These are phyloP conservation scores for Cordia subcordata DNA, from an alignment of 257 asterid species.

Conservation along the genomic window DNA sequence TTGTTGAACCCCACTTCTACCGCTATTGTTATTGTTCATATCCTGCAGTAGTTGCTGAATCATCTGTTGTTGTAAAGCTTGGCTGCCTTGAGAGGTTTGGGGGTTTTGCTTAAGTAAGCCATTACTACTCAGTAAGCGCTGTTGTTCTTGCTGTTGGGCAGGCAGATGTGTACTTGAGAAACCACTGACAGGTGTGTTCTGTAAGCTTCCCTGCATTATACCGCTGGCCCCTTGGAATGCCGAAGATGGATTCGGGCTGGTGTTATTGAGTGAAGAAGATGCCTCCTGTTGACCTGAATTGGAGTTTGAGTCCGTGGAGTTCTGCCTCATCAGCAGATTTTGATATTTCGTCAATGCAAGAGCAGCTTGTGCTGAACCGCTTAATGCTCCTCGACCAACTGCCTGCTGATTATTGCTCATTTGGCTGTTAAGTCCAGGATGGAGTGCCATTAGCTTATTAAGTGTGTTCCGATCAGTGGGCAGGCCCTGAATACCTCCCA, in stretches of 20 bases:
- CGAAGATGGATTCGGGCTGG: constrained; percentile 37
- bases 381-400: constrained; percentile 47
- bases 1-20: constrained; percentile 27
- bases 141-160: constrained; percentile 24
- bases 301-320: constrained; percentile 57
- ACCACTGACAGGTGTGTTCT: constrained; percentile 21
- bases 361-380: constrained; percentile 75
- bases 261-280: constrained; percentile 42
- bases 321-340: constrained; percentile 66
- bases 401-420: constrained; percentile 48
- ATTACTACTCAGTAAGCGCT: constrained; percentile 27
- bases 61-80: constrained; percentile 65
- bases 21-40: constrained; percentile 39
- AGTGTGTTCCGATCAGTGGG: constrained; percentile 49
- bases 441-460: constrained; percentile 55
- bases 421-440: constrained; percentile 47
- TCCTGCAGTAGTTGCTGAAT: constrained; percentile 70
- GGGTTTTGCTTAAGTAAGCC: constrained; percentile 41
- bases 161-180: constrained; percentile 27
- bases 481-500: constrained; percentile 47
- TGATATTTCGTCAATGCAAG: constrained; percentile 64
- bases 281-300: constrained; percentile 45
- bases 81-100: constrained; percentile 42
- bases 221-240: constrained; percentile 40
- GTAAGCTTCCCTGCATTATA: constrained; percentile 32